Evolutionary conservation across 495 filamentous ascomycete genomes (phyloP), one percentile per base, ranked within the genome.

Genomic region (Tricharina praecox): DNA sequence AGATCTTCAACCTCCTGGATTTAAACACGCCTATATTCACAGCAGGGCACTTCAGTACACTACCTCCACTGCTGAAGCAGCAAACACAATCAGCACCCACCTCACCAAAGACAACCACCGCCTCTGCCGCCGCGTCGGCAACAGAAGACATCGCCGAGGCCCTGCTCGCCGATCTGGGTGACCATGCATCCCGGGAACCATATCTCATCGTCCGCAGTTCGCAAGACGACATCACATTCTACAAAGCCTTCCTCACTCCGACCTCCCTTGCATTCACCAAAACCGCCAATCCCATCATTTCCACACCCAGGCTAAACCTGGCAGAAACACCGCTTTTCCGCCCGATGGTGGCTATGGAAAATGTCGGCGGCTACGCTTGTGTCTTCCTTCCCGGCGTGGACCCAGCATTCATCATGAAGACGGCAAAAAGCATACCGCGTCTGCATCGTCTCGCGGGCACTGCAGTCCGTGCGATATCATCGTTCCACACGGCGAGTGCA

Each of bases 181-280:
- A 93, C 62, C 58, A 69, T 7, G 74, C 68, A 18, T 66, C 69
- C 24, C 78, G 70, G 50, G 75, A 72, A 10, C 85, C 90, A 18
- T 82, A 90, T 61, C 67, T 97, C 28, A 76, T 96, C 59, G 66
- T 85, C 34, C 83, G 88, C 23, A 80, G 82, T 34, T 70, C 70
- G 9, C 78, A 73, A 50, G 78, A 93, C 48, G 87, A 96, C 55
- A 62, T 95, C 3, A 76, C 77, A n/a, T 68, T 95, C 37, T 97
- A 96, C 58, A 76, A 83, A 59, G 85, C 87, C 0, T 85, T 79
- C 59, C 67, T 71, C 49, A 62, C 62, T 9, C 49, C 63, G 3
- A 58, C 59, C 45, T 60, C 70, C 4, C 63, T 96, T 10, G 73
- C 76, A 41, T 95, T 93, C 54, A 63, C 77, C 11, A 93, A 92